Percentiles rank a stretch among this genome's conserved stretches.
These are phyloP conservation scores for Aureobasidium sp. DNA, from an alignment of 2,329 filamentous ascomycete species.

Conservation along the genomic window DNA sequence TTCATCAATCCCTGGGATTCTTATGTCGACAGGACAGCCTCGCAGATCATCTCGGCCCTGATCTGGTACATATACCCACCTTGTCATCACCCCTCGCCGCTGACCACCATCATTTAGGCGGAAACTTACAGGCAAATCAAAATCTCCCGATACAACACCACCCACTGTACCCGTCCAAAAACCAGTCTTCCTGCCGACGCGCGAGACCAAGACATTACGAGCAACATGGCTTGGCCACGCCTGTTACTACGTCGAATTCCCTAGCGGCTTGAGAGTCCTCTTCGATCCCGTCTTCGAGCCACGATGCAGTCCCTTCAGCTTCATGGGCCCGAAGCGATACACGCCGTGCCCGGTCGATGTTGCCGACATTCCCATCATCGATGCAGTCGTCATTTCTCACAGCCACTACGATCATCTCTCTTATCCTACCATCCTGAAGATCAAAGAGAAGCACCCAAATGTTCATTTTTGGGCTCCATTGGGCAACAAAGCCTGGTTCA, in stretches of 20 bases:
- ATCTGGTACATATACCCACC: conserved; percentile 28
- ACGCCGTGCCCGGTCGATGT: conserved; percentile 57
- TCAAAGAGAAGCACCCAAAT: conserved; percentile 64
- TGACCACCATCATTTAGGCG: conserved; percentile 30
- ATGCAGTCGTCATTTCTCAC: conserved; percentile 73
- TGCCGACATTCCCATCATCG: conserved; percentile 35
- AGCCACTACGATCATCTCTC: conserved; percentile 92
- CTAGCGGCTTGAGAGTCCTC: conserved; percentile 74
- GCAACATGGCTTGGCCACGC: conserved; percentile 95
- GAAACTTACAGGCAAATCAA: conserved; percentile 43
- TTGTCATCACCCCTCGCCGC: neutral
- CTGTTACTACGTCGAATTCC: conserved; percentile 88
- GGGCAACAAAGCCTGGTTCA: conserved; percentile 79
- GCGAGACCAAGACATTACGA: conserved; percentile 56
- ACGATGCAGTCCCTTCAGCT: conserved; percentile 70
- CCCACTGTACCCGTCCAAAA: conserved; percentile 60
- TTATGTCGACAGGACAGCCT: conserved; percentile 35
- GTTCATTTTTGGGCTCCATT: conserved; percentile 85
- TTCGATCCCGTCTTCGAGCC: conserved; percentile 93
- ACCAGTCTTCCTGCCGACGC: conserved; percentile 59
- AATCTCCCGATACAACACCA: conserved; percentile 55
- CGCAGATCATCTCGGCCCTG: conserved; percentile 33
- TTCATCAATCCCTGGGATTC: conserved; percentile 54
- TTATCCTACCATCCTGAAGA: conserved; percentile 63
- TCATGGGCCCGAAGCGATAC: conserved; percentile 67